A percentile compares a stretch with the other conserved stretches of the same genome.
Conservation (phyloP, 257 asterid genomes). For the Fraxinus anomala region DNA sequence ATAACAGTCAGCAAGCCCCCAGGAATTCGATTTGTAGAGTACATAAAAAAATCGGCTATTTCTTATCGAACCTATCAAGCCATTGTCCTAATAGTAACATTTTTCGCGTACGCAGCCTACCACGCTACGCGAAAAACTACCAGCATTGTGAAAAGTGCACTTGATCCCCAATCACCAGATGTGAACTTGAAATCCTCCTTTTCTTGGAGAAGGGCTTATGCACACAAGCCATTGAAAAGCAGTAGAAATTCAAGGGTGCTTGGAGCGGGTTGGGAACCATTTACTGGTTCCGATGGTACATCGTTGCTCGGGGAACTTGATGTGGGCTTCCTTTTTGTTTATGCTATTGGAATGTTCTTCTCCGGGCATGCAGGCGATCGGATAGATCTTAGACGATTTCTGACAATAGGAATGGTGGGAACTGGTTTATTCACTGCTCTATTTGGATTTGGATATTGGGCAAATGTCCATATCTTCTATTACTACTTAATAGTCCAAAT, state of each 20-base stretch:
- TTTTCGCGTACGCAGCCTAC: conserved; percentile 74
- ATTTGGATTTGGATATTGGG: conserved; percentile 91
- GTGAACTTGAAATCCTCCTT: conserved; percentile 36
- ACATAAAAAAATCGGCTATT: conserved; percentile 51
- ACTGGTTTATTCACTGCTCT: conserved; percentile 89
- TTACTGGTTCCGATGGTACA: conserved; percentile 73
- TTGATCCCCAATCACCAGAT: conserved; percentile 77
- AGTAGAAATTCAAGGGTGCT: conserved; percentile 34
- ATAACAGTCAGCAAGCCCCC: conserved; percentile 54
- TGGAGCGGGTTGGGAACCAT: conserved; percentile 89
- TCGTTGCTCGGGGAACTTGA: conserved; percentile 89
- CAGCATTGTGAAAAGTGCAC: conserved; percentile 90
- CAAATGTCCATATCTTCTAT: conserved; percentile 63
- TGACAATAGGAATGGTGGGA: conserved; percentile 89
- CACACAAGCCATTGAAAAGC: conserved; percentile 38
- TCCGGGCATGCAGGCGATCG: conserved; percentile 93
- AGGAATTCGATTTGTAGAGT: conserved; percentile 63
- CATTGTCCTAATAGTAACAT: conserved; percentile 73
- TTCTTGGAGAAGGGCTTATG: conserved; percentile 51
- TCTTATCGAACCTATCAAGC: conserved; percentile 83
- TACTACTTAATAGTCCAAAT: conserved; percentile 80
- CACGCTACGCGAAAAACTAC: conserved; percentile 95
- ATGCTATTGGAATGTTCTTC: conserved; percentile 86
- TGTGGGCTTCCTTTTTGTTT: conserved; percentile 84
- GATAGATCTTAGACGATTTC: conserved; percentile 76